Conservation (phyloP, 768 basidiomycete genomes). For the Pleurotus citrinopileatus region DNA sequence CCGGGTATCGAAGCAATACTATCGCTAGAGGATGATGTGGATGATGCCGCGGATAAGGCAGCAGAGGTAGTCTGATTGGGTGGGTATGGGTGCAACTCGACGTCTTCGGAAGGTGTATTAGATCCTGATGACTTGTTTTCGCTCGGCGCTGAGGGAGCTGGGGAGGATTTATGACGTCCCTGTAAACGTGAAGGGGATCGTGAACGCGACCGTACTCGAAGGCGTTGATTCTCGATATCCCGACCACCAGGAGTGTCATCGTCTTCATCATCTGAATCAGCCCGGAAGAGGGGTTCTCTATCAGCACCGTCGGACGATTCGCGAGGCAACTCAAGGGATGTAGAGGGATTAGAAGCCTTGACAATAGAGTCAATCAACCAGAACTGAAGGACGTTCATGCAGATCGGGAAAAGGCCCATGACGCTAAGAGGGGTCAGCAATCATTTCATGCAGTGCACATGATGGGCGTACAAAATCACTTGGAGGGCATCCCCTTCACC, state of each 20-base stretch:
- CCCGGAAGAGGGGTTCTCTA: constrained; percentile 62
- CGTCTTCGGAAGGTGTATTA: constrained; percentile 28
- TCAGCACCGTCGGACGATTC: constrained; percentile 37
- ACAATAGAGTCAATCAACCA: constrained; percentile 94
- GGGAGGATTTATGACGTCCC: constrained; percentile 21
- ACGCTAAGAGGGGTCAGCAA: constrained; percentile 42
- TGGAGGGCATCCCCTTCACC: constrained; percentile 63
- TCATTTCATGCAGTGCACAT: not conserved
- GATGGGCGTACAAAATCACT: constrained; percentile 70
- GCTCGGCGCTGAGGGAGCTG: constrained; percentile 24
- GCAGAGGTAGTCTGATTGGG: constrained; percentile 49
- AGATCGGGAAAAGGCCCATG: constrained; percentile 89
- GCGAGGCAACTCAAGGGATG: constrained; percentile 37
- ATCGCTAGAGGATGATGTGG: constrained; percentile 23
- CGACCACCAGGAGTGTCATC: constrained; percentile 26
- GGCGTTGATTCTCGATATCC: constrained; percentile 48
- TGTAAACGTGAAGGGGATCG: constrained; percentile 23
- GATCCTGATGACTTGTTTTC: constrained; percentile 40
- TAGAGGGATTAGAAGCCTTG: constrained; percentile 48
- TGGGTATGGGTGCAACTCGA: constrained; percentile 56
- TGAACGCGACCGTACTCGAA: constrained; percentile 25
- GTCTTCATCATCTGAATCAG: constrained; percentile 51
- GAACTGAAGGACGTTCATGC: constrained; percentile 90
- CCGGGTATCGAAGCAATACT: constrained; percentile 24
- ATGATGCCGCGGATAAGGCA: constrained; percentile 33